Conservation (phyloP, 768 basidiomycete species). For the Pleurotus tuber-regium region DNA sequence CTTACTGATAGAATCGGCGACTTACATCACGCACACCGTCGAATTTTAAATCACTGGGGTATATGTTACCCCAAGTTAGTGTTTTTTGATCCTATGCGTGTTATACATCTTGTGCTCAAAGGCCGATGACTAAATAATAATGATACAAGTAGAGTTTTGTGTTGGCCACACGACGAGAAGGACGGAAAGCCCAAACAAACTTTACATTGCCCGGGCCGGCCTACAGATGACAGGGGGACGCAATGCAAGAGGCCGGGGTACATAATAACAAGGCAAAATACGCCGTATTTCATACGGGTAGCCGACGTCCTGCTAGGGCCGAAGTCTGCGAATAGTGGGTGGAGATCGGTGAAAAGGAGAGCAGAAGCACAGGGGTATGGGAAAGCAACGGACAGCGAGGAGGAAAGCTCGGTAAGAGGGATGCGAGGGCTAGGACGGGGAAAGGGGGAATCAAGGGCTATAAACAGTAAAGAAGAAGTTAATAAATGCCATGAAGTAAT, state of each 20-base stretch:
- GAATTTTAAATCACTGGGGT: too few relatives aligned
- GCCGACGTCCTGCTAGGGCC: constrained; percentile 6
- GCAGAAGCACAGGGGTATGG: neutral
- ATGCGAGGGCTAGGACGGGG: neutral
- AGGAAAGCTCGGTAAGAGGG: neutral
- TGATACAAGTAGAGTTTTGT: constrained; percentile 8
- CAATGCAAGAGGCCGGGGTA: too few relatives aligned
- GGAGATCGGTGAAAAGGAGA: neutral
- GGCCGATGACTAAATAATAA: constrained; percentile 10
- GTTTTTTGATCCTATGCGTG: constrained; percentile 2
- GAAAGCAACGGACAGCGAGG: constrained; percentile 11
- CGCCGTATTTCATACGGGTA: too few relatives aligned
- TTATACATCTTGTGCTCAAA: constrained; percentile 5
- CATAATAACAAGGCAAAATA: too few relatives aligned
- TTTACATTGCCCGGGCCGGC: too few relatives aligned
- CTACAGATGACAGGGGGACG: too few relatives aligned
- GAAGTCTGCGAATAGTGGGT: neutral
- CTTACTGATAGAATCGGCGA: too few relatives aligned
- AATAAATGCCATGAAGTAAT: constrained; percentile 6
- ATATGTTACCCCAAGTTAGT: too few relatives aligned
- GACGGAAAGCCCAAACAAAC: too few relatives aligned
- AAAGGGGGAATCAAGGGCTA: neutral
- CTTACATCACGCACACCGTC: too few relatives aligned
- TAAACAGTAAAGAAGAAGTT: neutral
- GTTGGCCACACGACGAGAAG: neutral